Percentiles rank a stretch among this genome's conserved stretches.
These are phyloP conservation scores for Brettanomyces anomalus DNA, from an alignment of 805 yeast genomes.

Conservation along the genomic window DNA sequence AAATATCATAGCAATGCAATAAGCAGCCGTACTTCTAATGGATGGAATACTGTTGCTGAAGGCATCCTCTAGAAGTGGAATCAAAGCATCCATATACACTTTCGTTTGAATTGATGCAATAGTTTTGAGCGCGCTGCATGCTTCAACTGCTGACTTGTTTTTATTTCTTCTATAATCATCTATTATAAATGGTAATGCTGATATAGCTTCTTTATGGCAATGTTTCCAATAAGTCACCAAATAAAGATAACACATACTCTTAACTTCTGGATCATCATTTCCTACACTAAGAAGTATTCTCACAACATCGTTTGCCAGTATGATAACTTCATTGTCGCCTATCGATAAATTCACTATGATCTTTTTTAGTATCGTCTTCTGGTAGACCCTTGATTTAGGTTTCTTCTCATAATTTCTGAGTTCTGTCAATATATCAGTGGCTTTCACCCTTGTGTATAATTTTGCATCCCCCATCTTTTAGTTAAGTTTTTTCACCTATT, in stretches of 20 bases:
- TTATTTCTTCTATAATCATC: conserved; percentile 30
- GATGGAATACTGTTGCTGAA: conserved; percentile 40
- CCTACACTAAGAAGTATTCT: conserved; percentile 33
- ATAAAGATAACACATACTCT: conserved; percentile 63
- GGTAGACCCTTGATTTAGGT: conserved; percentile 25
- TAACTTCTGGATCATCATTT: conserved; percentile 49
- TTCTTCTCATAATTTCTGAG: conserved; percentile 29
- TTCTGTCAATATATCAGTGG: conserved; percentile 24
- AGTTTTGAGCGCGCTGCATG: conserved; percentile 58
- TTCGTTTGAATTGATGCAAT: conserved; percentile 49
- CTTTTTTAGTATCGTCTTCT: conserved; percentile 51
- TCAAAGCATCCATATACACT: conserved; percentile 40
- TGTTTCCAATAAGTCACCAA: conserved; percentile 50
- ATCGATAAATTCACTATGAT: conserved; percentile 77
- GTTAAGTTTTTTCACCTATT: background rate
- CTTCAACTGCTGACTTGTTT: conserved; percentile 31
- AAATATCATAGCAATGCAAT: conserved; percentile 58
- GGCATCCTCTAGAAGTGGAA: conserved; percentile 27
- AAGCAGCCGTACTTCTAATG: conserved; percentile 59
- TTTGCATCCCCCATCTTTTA: conserved; percentile 20
- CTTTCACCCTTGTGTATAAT: conserved; percentile 19
- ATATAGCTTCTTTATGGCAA: conserved; percentile 46
- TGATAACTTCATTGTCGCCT: conserved; percentile 69
- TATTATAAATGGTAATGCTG: conserved; percentile 46
- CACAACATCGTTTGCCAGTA: conserved; percentile 55